Base-by-base conservation (phyloP, 1,284 basidiomycete genomes). In the Ganoderma sinense region DNA sequence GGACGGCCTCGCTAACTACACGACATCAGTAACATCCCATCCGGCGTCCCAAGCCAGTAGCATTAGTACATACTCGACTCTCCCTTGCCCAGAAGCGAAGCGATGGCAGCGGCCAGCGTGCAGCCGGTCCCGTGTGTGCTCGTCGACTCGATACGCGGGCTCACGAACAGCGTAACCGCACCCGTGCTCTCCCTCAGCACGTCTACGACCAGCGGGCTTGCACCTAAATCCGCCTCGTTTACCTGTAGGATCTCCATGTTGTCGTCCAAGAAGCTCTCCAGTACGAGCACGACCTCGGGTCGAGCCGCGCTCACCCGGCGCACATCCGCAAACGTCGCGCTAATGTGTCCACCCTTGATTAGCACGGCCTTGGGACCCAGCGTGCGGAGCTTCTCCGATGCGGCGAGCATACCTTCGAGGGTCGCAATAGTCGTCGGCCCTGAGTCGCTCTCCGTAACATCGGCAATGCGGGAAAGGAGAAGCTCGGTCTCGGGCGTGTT, bases 51-150 rank as follows among this genome's bases (percentile, higher is more conserved):
- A 18, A 18, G 26, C 18, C 0, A 16, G 64, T 64, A 41, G 41
- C 36, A 64, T 4, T 8, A 2, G 10, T 39, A 82, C 86, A 78
- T 75, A 91, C 91, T 75, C 1, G 78, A 75, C 16, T 76, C 74
- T 45, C 91, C 91, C 48, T 84, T 83, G 0, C 88, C 91, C 16
- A 96, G 82, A 29, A 85, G 85, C 64, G 91, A 91, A 1, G 93
- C 91, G 18, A 98, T 86, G 0, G 96, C 95, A 0, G 96, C 91
- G 51, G 92, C 93, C 11, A 98, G 85, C 0, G 97, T 98, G 79
- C 97, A 99, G 1, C 97, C 97, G 0, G 97, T 98, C 0, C 97
- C 97, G 78, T 98, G 97, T 0, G 97, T 97, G 73, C 86, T 94
- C 31, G 81, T 87, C 13, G 92, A 91, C 5, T 92, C 84, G 31